phyloP scores from a whole-genome alignment of 768 basidiomycete genomes.

The Suillus americanus region DNA sequence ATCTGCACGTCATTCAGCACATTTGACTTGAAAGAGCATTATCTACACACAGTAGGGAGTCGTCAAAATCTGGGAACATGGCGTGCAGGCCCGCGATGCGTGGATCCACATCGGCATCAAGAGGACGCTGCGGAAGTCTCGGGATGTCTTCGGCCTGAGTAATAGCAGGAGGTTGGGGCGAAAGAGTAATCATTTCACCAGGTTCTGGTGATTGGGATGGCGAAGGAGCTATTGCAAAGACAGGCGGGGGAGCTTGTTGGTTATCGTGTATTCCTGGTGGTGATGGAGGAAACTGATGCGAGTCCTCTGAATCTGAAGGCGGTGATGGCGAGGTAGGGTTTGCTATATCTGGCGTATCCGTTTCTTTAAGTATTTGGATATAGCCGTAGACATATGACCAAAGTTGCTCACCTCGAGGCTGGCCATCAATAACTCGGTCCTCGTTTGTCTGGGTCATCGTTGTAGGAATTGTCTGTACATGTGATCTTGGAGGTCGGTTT shows the following conservation, averaged over 20 bases:
- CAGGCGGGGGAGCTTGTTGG: background rate
- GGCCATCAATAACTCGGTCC: background rate
- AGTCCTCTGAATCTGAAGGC: slow-evolving; percentile 2
- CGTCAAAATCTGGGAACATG: slow-evolving; percentile 84
- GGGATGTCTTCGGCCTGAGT: background rate
- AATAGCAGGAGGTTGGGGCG: background rate
- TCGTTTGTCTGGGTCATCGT: background rate
- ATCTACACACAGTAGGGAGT: slow-evolving; percentile 57
- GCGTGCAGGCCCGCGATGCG: slow-evolving; percentile 54
- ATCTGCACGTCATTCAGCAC: slow-evolving; percentile 34
- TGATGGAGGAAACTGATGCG: background rate
- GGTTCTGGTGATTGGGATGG: background rate
- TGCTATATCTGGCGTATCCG: slow-evolving; percentile 2
- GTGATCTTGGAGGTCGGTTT: background rate
- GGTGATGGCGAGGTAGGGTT: background rate
- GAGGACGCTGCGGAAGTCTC: background rate
- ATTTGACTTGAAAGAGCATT: background rate
- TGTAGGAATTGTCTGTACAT: background rate
- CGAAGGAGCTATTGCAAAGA: background rate
- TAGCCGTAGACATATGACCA: background rate
- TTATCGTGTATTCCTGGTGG: slow-evolving; percentile 1
- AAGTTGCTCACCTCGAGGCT: background rate
- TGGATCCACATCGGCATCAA: slow-evolving; percentile 33
- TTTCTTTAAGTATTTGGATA: background rate
- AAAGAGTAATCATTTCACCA: background rate